Evolutionary conservation across 495 filamentous ascomycete species (phyloP).

Genomic region (Terfezia boudieri): DNA sequence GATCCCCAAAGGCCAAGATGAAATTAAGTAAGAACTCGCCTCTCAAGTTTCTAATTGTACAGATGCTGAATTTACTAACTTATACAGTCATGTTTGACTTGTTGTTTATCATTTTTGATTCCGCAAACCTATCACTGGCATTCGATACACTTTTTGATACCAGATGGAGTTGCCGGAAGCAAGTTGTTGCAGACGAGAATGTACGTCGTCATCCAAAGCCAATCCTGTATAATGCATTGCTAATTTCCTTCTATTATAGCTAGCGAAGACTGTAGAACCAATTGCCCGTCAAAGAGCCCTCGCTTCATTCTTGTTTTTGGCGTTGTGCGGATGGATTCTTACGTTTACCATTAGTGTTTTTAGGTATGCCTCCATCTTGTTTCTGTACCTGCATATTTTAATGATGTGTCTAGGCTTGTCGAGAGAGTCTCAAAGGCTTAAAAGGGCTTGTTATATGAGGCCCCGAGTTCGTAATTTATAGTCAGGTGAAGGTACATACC

Average conservation of each 20-base stretch:
- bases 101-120: constrained; percentile 90
- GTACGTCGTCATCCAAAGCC: constrained; percentile 1
- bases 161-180: constrained; percentile 33
- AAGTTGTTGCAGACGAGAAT: constrained; percentile 5
- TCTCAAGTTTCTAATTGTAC: neutral
- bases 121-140: constrained; percentile 71
- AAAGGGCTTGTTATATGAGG: neutral
- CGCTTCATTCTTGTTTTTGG: constrained; percentile 58
- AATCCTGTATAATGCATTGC: no score
- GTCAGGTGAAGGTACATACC: neutral
- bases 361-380: constrained; percentile 27
- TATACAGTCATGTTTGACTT: constrained; percentile 58
- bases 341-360: constrained; percentile 81
- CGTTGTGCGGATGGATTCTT: constrained; percentile 66
- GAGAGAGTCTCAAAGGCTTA: constrained; percentile 31
- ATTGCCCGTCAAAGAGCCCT: constrained; percentile 55
- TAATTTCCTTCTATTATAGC: constrained; percentile 7
- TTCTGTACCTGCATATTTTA: neutral
- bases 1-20: constrained; percentile 62
- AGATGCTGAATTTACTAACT: neutral
- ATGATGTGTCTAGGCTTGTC: constrained; percentile 30
- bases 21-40: constrained; percentile 28
- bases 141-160: constrained; percentile 63
- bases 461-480: constrained; percentile 7
- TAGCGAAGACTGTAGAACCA: constrained; percentile 19